Base-by-base conservation (phyloP, 1,139 yeast species). In the Kluyveromyces sp. region DNA sequence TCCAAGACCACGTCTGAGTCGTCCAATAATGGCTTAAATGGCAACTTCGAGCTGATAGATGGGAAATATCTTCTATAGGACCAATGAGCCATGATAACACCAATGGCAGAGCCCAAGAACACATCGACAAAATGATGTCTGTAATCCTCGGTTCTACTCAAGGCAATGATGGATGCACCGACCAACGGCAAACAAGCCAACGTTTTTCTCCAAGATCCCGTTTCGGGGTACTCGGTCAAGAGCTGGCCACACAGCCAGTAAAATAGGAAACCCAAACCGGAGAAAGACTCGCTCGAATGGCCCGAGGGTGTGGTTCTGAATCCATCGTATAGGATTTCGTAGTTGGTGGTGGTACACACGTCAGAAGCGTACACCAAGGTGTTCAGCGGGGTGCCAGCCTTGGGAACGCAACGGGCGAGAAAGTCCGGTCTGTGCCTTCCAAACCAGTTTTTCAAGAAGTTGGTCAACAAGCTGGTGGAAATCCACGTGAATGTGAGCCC, bases 361-460 rank as follows among this genome's bases (percentile, higher is more conserved):
- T 78, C 83, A 39, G 67, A 69, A 3, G 83, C 82, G 41, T 56
- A 58, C 9, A 77, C 80, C 51, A 76, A 55, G 0, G 68, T 64
- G 50, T 75, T 67, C 7, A 46, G 49, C 1, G 81, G 78, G 0
- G 80, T 61, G 40, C 65, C 76, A 1, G 62, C 63, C 55, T 62
- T 43, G 19, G 86, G 86, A 7, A 71, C 61, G 61, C 94, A 84
- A 50, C 95, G 71, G 13, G 78, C 80, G 44, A 85, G 63, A 55
- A 84, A 82, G 60, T 85, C 94, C 0, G 94, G 94, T 54, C 94
- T 70, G 44, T 78, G 79, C 58, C 92, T 74, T 1, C 92, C 89
- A 46, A 85, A 75, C 67, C 79, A 74, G 57, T 81, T 78, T 64
- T 85, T 85, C 49, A 83, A 63, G 25, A 78, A 69, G 57, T 83